Percentiles rank a stretch among this genome's conserved stretches.
Evolutionary conservation across 805 yeast species (phyloP).

Genomic region (Wickerhamomyces mucosus): DNA sequence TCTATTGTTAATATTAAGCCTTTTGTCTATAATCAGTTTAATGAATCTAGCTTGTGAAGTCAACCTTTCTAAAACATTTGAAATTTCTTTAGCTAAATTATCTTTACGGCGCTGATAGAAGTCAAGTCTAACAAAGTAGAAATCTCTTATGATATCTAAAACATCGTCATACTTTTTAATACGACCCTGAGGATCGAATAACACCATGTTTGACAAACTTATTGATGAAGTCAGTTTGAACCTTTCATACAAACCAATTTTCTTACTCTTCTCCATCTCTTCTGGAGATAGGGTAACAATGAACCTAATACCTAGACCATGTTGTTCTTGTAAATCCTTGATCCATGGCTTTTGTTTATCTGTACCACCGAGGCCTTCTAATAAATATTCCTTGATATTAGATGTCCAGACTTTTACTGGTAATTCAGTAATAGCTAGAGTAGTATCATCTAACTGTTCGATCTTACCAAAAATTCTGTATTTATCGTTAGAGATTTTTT

Average conservation of each 20-base stretch:
- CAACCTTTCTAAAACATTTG: slow-evolving; percentile 66
- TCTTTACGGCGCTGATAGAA: slow-evolving; percentile 90
- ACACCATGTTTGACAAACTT: slow-evolving; percentile 82
- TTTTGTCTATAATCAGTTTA: slow-evolving; percentile 75
- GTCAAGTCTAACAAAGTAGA: slow-evolving; percentile 78
- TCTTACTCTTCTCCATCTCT: slow-evolving; percentile 74
- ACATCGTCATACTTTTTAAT: slow-evolving; percentile 73
- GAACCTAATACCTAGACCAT: slow-evolving; percentile 71
- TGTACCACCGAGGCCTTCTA: slow-evolving; percentile 63
- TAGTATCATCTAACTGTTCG: slow-evolving; percentile 69
- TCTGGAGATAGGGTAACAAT: slow-evolving; percentile 63
- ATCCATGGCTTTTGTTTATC: slow-evolving; percentile 80
- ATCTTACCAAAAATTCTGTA: slow-evolving; percentile 73
- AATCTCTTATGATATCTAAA: slow-evolving; percentile 74
- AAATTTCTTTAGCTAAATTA: slow-evolving; percentile 53
- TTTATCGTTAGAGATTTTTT: slow-evolving; percentile 52
- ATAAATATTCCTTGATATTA: slow-evolving; percentile 75
- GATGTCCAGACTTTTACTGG: slow-evolving; percentile 93
- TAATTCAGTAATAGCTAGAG: slow-evolving; percentile 82
- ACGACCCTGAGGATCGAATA: slow-evolving; percentile 84
- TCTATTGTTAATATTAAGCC: slow-evolving; percentile 65
- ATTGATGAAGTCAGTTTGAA: slow-evolving; percentile 69
- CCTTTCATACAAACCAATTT: slow-evolving; percentile 72
- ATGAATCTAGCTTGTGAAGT: slow-evolving; percentile 85
- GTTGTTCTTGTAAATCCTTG: slow-evolving; percentile 92